phyloP scores from a whole-genome alignment of 1,284 basidiomycete genomes.

The Moesziomyces sp. region DNA sequence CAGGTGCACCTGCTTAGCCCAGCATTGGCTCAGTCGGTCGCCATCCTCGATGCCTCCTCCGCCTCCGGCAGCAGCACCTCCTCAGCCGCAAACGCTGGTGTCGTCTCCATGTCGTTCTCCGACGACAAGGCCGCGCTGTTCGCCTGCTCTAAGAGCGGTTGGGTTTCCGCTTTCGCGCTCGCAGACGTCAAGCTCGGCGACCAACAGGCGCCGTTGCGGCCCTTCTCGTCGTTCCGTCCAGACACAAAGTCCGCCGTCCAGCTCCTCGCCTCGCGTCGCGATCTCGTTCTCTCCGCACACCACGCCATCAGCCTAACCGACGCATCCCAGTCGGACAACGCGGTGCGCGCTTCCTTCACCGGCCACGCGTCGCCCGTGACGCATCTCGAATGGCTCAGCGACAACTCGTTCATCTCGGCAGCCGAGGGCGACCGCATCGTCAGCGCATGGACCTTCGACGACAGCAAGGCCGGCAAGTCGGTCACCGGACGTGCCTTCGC shows the following conservation, averaged over 20 bases:
- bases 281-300: constrained; percentile 49
- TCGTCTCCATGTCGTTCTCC: constrained; percentile 46
- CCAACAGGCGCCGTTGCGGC: constrained; percentile 15
- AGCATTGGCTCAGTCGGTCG: constrained; percentile 52
- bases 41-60: constrained; percentile 50
- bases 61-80: constrained; percentile 49
- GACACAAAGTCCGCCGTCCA: constrained; percentile 45
- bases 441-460: constrained; percentile 74
- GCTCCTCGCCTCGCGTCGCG: constrained; percentile 23
- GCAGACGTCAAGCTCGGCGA: constrained; percentile 39
- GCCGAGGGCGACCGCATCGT: constrained; percentile 81
- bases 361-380: constrained; percentile 62
- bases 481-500: constrained; percentile 41
- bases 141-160: constrained; percentile 52
- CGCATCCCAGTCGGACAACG: constrained; percentile 11
- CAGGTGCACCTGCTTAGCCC: constrained; percentile 58
- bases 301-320: constrained; percentile 53
- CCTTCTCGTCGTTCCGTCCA: constrained; percentile 43
- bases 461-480: constrained; percentile 52
- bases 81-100: constrained; percentile 36
- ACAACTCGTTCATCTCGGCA: constrained; percentile 74
- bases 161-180: constrained; percentile 44
- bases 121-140: constrained; percentile 32
- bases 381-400: constrained; percentile 55
- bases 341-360: constrained; percentile 37